phyloP scores from a whole-genome alignment of 169 alveolate species.

The Cryptosporidium felis region DNA sequence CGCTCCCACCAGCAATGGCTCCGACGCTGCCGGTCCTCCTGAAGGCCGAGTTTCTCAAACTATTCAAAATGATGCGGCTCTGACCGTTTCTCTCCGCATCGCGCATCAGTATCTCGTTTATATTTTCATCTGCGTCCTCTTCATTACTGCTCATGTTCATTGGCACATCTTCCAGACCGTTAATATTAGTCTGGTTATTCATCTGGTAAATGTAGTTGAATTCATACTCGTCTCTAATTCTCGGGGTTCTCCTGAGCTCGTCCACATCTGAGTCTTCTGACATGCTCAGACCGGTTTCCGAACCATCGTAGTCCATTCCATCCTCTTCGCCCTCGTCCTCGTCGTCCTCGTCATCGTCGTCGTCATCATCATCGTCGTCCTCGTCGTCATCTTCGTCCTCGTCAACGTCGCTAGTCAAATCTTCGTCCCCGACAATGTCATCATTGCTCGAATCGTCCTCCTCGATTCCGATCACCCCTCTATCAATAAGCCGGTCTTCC shows the following conservation, averaged over 20 bases:
- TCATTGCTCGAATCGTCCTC: no score
- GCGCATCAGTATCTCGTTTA: conserved; percentile 30
- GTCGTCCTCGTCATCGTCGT: neutral
- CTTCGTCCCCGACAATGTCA: neutral
- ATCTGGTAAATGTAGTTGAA: conserved; percentile 59
- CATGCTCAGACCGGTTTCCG: conserved; percentile 2
- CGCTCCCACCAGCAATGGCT: no score
- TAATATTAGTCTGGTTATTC: conserved; percentile 54
- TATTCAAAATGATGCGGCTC: neutral
- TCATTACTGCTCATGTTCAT: conserved; percentile 51
- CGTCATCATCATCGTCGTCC: conserved; percentile 23
- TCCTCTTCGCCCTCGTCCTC: conserved; percentile 12
- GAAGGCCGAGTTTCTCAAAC: conserved; percentile 20
- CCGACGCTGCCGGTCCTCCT: conserved; percentile 10
- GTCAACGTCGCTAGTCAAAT: neutral
- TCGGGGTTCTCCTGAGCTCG: conserved; percentile 67
- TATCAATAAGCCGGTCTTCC: neutral
- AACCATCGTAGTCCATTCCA: conserved; percentile 3
- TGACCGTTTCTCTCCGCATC: conserved; percentile 14
- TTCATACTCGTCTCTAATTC: conserved; percentile 60
- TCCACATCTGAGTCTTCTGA: conserved; percentile 57
- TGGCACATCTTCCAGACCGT: conserved; percentile 59
- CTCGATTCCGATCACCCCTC: no score
- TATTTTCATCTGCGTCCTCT: conserved; percentile 13
- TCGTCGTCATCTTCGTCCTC: conserved; percentile 56